Base-by-base conservation (phyloP, 768 basidiomycete genomes). In the Suillus variegatus region DNA sequence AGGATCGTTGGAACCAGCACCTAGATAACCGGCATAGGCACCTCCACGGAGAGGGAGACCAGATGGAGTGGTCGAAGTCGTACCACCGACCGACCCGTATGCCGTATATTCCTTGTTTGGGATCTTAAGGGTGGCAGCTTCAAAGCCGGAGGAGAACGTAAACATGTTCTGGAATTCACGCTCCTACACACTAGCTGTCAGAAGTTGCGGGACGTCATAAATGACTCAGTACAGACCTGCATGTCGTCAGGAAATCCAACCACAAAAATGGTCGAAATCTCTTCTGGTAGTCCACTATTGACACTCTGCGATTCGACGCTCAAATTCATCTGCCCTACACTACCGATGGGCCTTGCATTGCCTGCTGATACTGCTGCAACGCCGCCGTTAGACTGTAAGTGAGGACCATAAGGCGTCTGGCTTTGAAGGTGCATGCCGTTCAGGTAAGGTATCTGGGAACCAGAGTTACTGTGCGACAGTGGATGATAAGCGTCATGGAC, bases 141-240 rank as follows among this genome's bases (percentile, higher is more conserved):
- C 97, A 72, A 99, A 99, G 13, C 95, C 97, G 1, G 86, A 80
- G 4, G 93, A 94, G 73, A 99, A 99, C 9, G 95, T 94, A 76
- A 99, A 99, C 92, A 99, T 97, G 75, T 98, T 98, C 77, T 97
- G 94, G 77, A 99, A 99, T 79, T 99, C 97, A 38, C 97, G 94
- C 81, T 99, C 97, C 95, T 98, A 70, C 4, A 61, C 52, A 14
- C 68, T 32, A 32, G 68, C 56, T 56, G 67, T 68, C 64, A 71
- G 72, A 67, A 61, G 68, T 32, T 13, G 58, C 38, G 54, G 38
- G 63, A 36, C 28, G 41, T 62, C 28, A 25, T 3, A 52, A 68
- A 62, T 25, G 25, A 62, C 12, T 67, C 62, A 47, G 56, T 28
- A 84, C 90, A 68, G 71, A 94, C 95, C 86, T 92, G 90, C 93